A percentile compares a stretch with the other conserved stretches of the same genome.
Evolutionary conservation across 441 rosid genomes (phyloP).

Genomic region (Jatropha podagrica): DNA sequence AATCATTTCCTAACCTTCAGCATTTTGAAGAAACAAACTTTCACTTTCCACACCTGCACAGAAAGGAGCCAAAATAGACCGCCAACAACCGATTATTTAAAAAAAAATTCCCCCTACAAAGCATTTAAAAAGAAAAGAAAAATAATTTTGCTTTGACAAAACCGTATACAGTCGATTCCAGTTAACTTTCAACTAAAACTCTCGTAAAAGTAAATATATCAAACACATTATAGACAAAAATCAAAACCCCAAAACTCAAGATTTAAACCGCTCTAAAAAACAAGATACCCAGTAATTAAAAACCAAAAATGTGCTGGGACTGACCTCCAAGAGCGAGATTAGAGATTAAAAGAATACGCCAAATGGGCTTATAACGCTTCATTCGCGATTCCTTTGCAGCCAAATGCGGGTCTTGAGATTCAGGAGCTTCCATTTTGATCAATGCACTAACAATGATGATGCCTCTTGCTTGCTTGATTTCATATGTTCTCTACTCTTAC

Average conservation of each 20-base stretch:
- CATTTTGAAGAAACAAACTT: background rate
- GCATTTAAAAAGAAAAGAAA: background rate
- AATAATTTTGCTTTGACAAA: background rate
- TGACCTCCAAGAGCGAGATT: constrained; percentile 82
- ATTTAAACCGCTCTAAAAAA: background rate
- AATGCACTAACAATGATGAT: background rate
- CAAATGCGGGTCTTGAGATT: constrained; percentile 24
- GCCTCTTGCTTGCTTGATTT: background rate
- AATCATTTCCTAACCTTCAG: background rate
- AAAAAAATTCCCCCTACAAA: constrained; percentile 1
- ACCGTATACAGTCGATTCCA: background rate
- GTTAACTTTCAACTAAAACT: background rate
- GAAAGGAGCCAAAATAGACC: background rate
- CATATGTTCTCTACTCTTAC: background rate
- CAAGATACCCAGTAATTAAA: background rate
- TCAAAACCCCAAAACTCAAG: background rate
- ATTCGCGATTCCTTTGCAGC: constrained; percentile 35
- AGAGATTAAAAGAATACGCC: constrained; percentile 72
- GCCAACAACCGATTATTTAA: background rate
- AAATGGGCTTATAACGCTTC: constrained; percentile 46
- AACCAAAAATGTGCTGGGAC: background rate
- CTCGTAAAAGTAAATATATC: constrained; percentile 37
- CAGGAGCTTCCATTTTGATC: constrained; percentile 41
- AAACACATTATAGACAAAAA: constrained; percentile 35
- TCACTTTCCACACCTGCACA: background rate